These are phyloP conservation scores for Solanum sitiens DNA, from an alignment of 257 asterid genomes.

Conservation along the genomic window DNA sequence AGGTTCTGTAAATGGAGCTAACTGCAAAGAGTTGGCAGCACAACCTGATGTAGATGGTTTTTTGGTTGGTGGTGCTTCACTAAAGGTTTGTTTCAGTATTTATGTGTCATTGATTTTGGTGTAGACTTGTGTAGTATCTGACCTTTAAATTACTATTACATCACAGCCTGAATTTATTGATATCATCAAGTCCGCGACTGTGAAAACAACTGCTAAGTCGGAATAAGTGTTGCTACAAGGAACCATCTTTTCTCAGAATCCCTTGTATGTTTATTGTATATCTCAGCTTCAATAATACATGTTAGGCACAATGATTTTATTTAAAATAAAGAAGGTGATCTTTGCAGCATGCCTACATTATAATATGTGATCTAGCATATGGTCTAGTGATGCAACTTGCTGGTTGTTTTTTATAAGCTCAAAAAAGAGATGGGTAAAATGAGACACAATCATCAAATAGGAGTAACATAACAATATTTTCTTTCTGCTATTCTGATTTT, in stretches of 20 bases:
- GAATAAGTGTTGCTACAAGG: background rate
- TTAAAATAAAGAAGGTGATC: background rate
- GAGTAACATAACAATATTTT: too few relatives aligned
- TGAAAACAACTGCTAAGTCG: conserved; percentile 10
- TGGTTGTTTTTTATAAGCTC: background rate
- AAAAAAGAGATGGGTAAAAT: too few relatives aligned
- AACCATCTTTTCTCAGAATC: background rate
- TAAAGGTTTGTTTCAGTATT: conserved; percentile 10
- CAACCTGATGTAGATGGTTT: conserved; percentile 29
- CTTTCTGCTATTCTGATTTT: too few relatives aligned
- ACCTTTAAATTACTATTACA: background rate
- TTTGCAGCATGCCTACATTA: background rate
- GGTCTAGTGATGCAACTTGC: background rate
- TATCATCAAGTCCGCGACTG: conserved; percentile 20
- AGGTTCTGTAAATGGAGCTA: conserved; percentile 33
- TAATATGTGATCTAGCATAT: background rate
- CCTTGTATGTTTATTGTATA: background rate
- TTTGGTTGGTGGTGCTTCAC: conserved; percentile 33
- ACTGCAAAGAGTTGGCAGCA: conserved; percentile 31
- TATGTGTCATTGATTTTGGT: background rate
- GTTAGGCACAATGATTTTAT: background rate
- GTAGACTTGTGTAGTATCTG: background rate
- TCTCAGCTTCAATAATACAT: background rate
- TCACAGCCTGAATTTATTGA: conserved; percentile 28
- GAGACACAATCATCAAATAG: background rate